These are phyloP conservation scores for Fraxinus sp. DNA, from an alignment of 305 asterid species.

Conservation along the genomic window DNA sequence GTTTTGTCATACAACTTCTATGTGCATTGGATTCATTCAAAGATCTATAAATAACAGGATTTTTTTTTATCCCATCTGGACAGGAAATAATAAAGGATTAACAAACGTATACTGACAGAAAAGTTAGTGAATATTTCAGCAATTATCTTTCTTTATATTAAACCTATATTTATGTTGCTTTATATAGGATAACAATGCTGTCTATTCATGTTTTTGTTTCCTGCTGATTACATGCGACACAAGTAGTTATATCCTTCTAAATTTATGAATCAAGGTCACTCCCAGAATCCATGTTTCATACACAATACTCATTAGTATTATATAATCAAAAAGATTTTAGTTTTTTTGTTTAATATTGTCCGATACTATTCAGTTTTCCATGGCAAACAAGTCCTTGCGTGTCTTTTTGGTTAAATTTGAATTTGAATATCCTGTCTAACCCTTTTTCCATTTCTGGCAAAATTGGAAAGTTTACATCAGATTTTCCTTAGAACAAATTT, in stretches of 20 bases:
- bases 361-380: not conserved
- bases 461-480: too few species aligned
- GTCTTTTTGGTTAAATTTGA: not conserved
- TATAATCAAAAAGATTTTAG: not conserved
- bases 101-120: not conserved
- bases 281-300: not conserved
- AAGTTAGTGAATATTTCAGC: not conserved
- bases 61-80: slow-evolving; percentile 1
- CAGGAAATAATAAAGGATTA: not conserved
- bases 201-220: not conserved
- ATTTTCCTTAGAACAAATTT: too few species aligned
- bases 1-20: not conserved
- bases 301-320: not conserved
- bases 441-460: too few species aligned
- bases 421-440: too few species aligned
- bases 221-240: not conserved
- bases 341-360: not conserved
- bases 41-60: slow-evolving; percentile 19
- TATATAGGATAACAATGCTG: not conserved
- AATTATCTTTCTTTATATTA: not conserved
- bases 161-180: not conserved
- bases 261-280: not conserved
- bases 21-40: slow-evolving; percentile 22
- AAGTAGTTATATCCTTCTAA: not conserved
- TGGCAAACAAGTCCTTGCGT: not conserved